Evolutionary conservation across 2,329 filamentous ascomycete species (phyloP), one percentile per base, ranked within the genome.

Genomic region (Arthrobotrys iridis): DNA sequence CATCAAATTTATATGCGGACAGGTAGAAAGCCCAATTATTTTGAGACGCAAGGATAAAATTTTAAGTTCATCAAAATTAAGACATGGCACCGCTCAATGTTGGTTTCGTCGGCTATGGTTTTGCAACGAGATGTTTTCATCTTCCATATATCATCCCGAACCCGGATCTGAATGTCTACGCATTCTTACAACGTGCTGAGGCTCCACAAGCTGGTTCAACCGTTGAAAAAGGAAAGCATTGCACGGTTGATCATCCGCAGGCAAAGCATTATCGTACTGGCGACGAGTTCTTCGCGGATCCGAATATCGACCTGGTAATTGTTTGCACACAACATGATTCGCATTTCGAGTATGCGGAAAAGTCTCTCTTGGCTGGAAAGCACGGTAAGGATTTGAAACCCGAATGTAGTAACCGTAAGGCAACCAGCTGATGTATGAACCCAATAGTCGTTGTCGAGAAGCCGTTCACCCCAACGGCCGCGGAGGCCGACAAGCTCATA

Each of bases 51-150:
- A n/a, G n/a, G n/a, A n/a, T n/a, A n/a, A n/a, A n/a, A n/a, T n/a
- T n/a, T n/a, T n/a, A n/a, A 18, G 20, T 43, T 3, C n/a, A 43
- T 45, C 15, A 15, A 4, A 60, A 18, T 28, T 15, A 40, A 41
- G 0, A 22, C 37, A 75, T 75, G 71, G 71, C 63, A 40, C 63
- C 71, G 15, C 33, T 86, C 79, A 86, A 85, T 77, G 82, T 86
- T 26, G 85, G 85, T 30, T 78, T 86, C 50, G 80, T 86, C 40
- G 85, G 85, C 76, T 87, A 86, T 60, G 85, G 85, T 79, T 82
- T 83, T 66, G 82, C 85, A 0, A 80, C 84, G 11, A 85, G 84
- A 77, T 82, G 80, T 75, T 86, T 86, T 70, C 85, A 87, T 65
- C 80, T 86, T 1, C 85, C 85, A 0, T 87, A 84, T 77, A 85